Evolutionary conservation across 2,329 filamentous ascomycete genomes (phyloP).

Genomic region (Peltaster fructicola): DNA sequence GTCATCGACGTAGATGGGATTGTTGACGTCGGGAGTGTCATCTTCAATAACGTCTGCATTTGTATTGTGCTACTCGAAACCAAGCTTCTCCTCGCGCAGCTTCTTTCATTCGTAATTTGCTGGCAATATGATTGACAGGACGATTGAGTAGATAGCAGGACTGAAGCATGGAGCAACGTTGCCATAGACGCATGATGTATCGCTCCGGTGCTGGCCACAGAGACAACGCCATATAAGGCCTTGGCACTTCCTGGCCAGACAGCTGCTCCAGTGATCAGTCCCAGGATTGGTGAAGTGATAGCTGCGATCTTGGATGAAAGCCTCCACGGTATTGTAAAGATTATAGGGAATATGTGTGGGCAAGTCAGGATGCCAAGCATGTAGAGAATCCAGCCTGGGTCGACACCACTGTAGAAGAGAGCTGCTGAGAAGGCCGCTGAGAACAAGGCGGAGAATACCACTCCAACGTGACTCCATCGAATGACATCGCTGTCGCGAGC

Average conservation of each 20-base stretch:
- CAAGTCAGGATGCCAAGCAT: constrained; percentile 26
- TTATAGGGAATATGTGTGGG: constrained; percentile 28
- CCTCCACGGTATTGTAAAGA: constrained; percentile 28
- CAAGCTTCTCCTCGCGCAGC: constrained; percentile 30
- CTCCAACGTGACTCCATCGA: constrained; percentile 29
- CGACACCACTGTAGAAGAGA: constrained; percentile 31
- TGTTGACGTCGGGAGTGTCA: constrained; percentile 3
- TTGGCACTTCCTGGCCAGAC: constrained; percentile 27
- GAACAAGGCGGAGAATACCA: constrained; percentile 30
- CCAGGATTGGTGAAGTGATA: constrained; percentile 27
- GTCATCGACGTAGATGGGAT: background rate
- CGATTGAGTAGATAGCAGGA: constrained; percentile 28
- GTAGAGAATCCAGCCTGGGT: constrained; percentile 30
- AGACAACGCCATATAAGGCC: constrained; percentile 23
- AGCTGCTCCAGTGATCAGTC: constrained; percentile 24
- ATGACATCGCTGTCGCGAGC: constrained; percentile 27
- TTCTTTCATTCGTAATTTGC: constrained; percentile 26
- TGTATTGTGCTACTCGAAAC: constrained; percentile 19
- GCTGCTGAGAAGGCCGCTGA: constrained; percentile 31
- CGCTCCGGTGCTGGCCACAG: constrained; percentile 24
- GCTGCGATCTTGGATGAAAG: constrained; percentile 29
- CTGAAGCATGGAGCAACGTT: constrained; percentile 29
- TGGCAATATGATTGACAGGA: constrained; percentile 22
- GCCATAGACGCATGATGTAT: constrained; percentile 27
- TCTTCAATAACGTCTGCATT: background rate